Percentiles rank a stretch among this genome's conserved stretches.
Conservation (phyloP, 2,329 filamentous ascomycete species). For the Pestalotiopsis sp. region DNA sequence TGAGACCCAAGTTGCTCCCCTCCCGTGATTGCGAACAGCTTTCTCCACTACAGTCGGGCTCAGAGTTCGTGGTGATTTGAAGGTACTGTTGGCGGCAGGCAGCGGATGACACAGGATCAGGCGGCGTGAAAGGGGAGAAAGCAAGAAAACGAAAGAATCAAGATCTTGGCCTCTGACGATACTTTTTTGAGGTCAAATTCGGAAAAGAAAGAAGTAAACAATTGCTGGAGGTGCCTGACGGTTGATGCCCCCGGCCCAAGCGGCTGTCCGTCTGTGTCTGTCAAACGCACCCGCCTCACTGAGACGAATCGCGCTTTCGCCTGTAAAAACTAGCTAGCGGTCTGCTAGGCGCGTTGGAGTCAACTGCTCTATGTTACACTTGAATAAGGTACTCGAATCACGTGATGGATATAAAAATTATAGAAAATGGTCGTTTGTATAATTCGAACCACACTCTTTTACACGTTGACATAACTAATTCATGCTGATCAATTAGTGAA, state of each 20-base stretch:
- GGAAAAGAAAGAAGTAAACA: not conserved
- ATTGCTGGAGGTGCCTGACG: not conserved
- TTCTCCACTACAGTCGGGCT: not conserved
- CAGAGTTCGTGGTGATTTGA: not conserved
- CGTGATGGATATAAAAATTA: constrained; percentile 11
- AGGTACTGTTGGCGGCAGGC: not conserved
- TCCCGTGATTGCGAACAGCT: not conserved
- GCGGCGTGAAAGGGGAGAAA: not conserved
- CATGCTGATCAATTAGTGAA: too few species aligned
- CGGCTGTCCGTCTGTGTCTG: not conserved
- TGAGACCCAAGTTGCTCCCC: not conserved
- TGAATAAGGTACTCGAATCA: not conserved
- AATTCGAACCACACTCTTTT: too few species aligned
- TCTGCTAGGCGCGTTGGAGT: not conserved
- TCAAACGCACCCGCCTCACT: not conserved
- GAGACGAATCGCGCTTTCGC: not conserved
- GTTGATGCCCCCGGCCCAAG: not conserved
- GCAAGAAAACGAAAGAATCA: too few species aligned
- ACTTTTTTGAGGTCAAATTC: not conserved
- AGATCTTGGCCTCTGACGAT: not conserved
- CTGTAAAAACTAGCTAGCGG: not conserved
- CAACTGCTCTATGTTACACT: not conserved
- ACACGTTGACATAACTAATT: too few species aligned
- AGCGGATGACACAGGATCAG: not conserved
- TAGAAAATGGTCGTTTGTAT: not conserved